A percentile compares a stretch with the other conserved stretches of the same genome.
Evolutionary conservation across 2,329 filamentous ascomycete genomes (phyloP).

Genomic region (Ophiocordyceps camponoti-saundersi): DNA sequence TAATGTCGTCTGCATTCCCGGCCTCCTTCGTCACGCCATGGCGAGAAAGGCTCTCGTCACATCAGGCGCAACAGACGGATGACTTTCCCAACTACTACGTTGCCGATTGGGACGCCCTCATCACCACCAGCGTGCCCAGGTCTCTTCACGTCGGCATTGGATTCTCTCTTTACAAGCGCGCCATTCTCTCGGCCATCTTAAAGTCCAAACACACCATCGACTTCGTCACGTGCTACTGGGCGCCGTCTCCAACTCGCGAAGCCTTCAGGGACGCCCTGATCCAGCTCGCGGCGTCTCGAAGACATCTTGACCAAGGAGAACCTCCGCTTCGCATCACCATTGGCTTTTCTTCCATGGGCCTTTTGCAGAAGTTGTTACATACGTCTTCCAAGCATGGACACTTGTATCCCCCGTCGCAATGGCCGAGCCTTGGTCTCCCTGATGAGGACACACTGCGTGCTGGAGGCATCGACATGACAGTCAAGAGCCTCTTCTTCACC

Average conservation of each 20-base stretch:
- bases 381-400: constrained; percentile 45
- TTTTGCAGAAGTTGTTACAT: constrained; percentile 62
- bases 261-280: constrained; percentile 40
- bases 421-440: constrained; percentile 51
- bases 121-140: constrained; percentile 27
- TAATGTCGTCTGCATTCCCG: constrained; percentile 13
- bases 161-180: constrained; percentile 33
- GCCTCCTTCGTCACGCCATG: constrained; percentile 20
- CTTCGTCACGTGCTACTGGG: constrained; percentile 74
- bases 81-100: constrained; percentile 33
- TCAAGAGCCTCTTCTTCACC: constrained; percentile 65
- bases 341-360: constrained; percentile 57
- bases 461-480: constrained; percentile 45
- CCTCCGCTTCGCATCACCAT: constrained; percentile 44
- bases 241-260: constrained; percentile 42
- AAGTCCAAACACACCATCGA: constrained; percentile 47
- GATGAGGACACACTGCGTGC: constrained; percentile 29
- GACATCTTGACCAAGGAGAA: constrained; percentile 7
- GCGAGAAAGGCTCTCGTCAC: constrained; percentile 15
- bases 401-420: constrained; percentile 40
- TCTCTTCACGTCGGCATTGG: constrained; percentile 41
- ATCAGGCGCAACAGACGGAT: constrained; percentile 14
- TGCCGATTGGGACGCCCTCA: constrained; percentile 24
- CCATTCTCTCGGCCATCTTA: constrained; percentile 44
- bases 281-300: constrained; percentile 33